These are phyloP conservation scores for Phytophthora ohioensis DNA, from an alignment of 352 stramenopile species.

Conservation along the genomic window DNA sequence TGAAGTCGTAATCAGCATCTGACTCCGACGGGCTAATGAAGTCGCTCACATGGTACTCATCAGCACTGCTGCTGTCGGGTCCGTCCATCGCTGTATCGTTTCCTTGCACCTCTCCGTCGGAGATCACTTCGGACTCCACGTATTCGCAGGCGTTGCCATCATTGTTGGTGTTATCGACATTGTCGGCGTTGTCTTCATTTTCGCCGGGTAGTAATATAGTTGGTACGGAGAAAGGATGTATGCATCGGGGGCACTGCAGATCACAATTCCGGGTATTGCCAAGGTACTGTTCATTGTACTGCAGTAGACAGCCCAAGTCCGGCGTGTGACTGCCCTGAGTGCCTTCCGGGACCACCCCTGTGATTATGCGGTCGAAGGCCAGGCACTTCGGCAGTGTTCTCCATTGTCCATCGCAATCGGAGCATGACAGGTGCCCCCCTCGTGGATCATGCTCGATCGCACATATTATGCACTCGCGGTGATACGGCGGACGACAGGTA, in stretches of 20 bases:
- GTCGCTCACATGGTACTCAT: background rate
- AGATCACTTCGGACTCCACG: background rate
- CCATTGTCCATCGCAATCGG: too few species aligned
- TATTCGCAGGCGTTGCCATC: background rate
- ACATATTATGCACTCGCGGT: too few species aligned
- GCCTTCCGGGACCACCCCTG: background rate
- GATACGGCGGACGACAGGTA: too few species aligned
- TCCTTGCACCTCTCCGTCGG: too few species aligned
- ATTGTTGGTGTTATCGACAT: background rate
- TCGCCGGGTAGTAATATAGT: background rate
- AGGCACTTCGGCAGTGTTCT: background rate
- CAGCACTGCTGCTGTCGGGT: background rate
- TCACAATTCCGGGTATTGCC: background rate
- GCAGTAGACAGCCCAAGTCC: background rate
- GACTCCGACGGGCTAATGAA: background rate
- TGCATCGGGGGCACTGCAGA: background rate
- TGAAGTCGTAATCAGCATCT: background rate
- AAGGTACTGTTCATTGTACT: constrained; percentile 2
- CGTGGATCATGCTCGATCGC: too few species aligned
- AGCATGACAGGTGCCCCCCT: too few species aligned
- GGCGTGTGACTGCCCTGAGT: background rate
- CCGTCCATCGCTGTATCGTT: background rate
- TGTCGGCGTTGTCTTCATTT: too few species aligned
- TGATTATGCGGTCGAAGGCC: background rate
- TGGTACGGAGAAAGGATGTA: background rate